Evolutionary conservation across 441 rosid species (phyloP), one percentile per base, ranked within the genome.

Genomic region (Cnidoscolus chayamansa): DNA sequence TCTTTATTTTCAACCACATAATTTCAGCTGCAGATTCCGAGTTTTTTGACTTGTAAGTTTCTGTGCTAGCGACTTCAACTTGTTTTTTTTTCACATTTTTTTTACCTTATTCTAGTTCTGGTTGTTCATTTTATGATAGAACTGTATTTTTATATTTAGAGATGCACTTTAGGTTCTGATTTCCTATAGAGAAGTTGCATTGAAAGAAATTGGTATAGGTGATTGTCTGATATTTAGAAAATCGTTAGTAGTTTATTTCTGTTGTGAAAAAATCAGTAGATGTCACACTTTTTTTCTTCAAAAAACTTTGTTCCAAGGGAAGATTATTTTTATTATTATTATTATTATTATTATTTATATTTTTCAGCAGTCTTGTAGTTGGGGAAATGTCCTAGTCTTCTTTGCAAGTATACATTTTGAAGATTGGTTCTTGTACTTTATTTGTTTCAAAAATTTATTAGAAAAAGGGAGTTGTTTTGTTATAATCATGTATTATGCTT

Each of bases 31-130:
- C 88, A 49, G 97, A 93, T 83, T 87, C 92, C 20, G 97, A 96
- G 77, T 93, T 94, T 83, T 92, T 93, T 81, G 94, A 93, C 75
- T 76, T 93, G 97, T 96, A 85, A 91, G 97, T 81, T 78, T 58
- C 74, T 67, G 10, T 30, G 60, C 45, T 40, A 40, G 45, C 6
- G 45, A 40, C 0, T 40, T 40, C 7, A 40, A 40, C 7, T 40
- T 7, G 7, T 40, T 3, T 40, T 40, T 3, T 6, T 40, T 40
- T 40, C 37, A 2, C 4, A 2, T 2, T 40, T 0, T 40, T 40
- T 40, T 40, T 40, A 3, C 7, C 0, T 40, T 6, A 0, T 4
- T 5, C 45, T 6, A 40, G 7, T 3, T 40, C 6, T 40, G 6
- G 4, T 6, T 40, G 7, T 40, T 40, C 45, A 3, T 40, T 40